phyloP scores from a whole-genome alignment of 2,329 filamentous ascomycete genomes.

The Didymellaceae sp. region DNA sequence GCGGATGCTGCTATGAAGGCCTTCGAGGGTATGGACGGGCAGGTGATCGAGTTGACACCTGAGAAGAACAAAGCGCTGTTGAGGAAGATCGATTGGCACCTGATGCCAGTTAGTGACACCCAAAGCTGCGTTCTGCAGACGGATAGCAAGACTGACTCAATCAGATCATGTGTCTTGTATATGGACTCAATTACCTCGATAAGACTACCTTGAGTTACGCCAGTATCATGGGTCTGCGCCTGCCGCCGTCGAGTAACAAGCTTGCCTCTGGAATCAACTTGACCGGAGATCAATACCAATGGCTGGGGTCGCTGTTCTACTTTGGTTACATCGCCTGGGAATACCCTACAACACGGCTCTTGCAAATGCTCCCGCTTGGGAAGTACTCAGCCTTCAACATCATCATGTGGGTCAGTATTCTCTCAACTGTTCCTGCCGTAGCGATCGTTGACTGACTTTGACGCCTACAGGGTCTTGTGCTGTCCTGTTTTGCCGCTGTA shows the following conservation, averaged over 20 bases:
- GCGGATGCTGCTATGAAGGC: slow-evolving; percentile 67
- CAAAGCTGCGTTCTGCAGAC: background rate
- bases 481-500: slow-evolving; percentile 69
- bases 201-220: slow-evolving; percentile 56
- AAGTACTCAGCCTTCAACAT: slow-evolving; percentile 60
- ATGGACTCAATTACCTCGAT: slow-evolving; percentile 65
- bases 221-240: slow-evolving; percentile 57
- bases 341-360: slow-evolving; percentile 69
- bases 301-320: slow-evolving; percentile 60
- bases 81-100: slow-evolving; percentile 66
- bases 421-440: no score
- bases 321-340: slow-evolving; percentile 66
- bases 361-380: slow-evolving; percentile 69
- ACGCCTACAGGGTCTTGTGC: slow-evolving; percentile 58
- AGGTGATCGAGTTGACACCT: slow-evolving; percentile 61
- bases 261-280: slow-evolving; percentile 52
- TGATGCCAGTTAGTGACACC: slow-evolving; percentile 58
- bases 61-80: slow-evolving; percentile 65
- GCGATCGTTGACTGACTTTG: no score
- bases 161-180: slow-evolving; percentile 62
- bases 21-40: slow-evolving; percentile 57
- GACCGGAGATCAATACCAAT: slow-evolving; percentile 59
- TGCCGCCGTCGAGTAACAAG: slow-evolving; percentile 38
- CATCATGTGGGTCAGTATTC: slow-evolving; percentile 25
- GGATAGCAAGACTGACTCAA: background rate